phyloP scores from a whole-genome alignment of 108 stramenopile genomes.

The Fragilariopsis cylindrus region DNA sequence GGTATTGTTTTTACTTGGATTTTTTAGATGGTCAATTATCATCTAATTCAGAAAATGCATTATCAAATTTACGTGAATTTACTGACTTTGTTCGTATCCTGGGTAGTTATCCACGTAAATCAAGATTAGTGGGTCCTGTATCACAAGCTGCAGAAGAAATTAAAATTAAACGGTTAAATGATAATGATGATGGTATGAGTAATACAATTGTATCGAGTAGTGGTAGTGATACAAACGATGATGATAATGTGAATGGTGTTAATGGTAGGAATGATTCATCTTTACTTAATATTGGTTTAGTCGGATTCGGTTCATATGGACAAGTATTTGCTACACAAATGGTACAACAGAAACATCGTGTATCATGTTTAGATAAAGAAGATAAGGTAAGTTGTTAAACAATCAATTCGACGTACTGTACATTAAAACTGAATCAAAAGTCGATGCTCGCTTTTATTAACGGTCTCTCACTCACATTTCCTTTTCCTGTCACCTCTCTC shows the following conservation, averaged over 20 bases:
- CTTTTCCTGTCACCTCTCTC: conserved; percentile 4
- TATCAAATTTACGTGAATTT: conserved; percentile 84
- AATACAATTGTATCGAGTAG: conserved; percentile 39
- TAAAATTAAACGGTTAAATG: conserved; percentile 28
- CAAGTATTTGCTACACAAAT: conserved; percentile 84
- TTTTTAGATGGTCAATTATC: conserved; percentile 74
- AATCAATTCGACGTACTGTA: too few relatives aligned
- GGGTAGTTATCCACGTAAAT: conserved; percentile 86
- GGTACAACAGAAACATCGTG: conserved; percentile 48
- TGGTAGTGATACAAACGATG: conserved; percentile 58
- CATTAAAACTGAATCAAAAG: too few relatives aligned
- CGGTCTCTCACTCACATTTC: not conserved
- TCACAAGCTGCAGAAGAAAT: conserved; percentile 68
- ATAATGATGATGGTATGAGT: not conserved
- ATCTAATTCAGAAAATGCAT: conserved; percentile 76
- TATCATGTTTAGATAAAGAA: conserved; percentile 72
- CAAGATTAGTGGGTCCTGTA: conserved; percentile 81
- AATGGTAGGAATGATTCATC: not conserved
- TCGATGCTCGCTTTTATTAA: too few relatives aligned
- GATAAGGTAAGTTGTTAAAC: conserved; percentile 39
- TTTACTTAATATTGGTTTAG: conserved; percentile 89
- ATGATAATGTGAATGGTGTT: conserved; percentile 8
- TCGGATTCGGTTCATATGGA: conserved; percentile 94
- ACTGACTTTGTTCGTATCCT: conserved; percentile 85
- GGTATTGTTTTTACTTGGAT: conserved; percentile 92